phyloP scores from a whole-genome alignment of 108 stramenopile genomes.

The Fragilaria radians region DNA sequence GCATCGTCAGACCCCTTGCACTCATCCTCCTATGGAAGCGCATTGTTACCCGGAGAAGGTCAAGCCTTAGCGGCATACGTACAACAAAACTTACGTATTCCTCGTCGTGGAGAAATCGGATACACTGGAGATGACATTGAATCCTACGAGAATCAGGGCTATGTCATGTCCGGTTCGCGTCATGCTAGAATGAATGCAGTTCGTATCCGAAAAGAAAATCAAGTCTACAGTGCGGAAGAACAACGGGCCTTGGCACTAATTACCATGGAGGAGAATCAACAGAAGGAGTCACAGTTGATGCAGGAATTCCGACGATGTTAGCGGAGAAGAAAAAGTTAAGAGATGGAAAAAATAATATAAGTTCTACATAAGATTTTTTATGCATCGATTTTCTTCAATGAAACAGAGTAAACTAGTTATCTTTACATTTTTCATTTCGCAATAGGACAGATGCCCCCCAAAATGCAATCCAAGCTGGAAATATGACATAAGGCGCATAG shows the following conservation, averaged over 20 bases:
- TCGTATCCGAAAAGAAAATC: constrained; percentile 99
- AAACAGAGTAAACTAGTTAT: no score
- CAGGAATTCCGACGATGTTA: constrained; percentile 87
- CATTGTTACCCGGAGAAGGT: constrained; percentile 90
- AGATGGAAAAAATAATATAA: no score
- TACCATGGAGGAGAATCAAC: constrained; percentile 96
- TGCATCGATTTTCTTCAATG: no score
- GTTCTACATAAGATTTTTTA: no score
- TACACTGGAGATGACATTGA: constrained; percentile 91
- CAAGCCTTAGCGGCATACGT: constrained; percentile 93
- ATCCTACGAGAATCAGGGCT: constrained; percentile 86
- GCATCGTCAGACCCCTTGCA: constrained; percentile 36
- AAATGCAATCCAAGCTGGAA: no score
- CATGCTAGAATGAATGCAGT: constrained; percentile 98
- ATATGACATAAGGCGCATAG: no score
- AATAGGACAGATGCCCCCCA: no score
- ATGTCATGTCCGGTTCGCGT: constrained; percentile 95
- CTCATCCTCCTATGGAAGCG: constrained; percentile 68
- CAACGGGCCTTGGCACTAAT: constrained; percentile 94
- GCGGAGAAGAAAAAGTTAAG: constrained; percentile 58
- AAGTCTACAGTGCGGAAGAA: constrained; percentile 98
- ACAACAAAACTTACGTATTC: constrained; percentile 96
- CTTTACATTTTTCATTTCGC: no score
- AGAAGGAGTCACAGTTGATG: constrained; percentile 92
- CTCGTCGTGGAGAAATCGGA: constrained; percentile 97